A percentile compares a stretch with the other conserved stretches of the same genome.
Evolutionary conservation across 176 grass and related monocot genomes (phyloP).

Genomic region (Aegilops speltoides): DNA sequence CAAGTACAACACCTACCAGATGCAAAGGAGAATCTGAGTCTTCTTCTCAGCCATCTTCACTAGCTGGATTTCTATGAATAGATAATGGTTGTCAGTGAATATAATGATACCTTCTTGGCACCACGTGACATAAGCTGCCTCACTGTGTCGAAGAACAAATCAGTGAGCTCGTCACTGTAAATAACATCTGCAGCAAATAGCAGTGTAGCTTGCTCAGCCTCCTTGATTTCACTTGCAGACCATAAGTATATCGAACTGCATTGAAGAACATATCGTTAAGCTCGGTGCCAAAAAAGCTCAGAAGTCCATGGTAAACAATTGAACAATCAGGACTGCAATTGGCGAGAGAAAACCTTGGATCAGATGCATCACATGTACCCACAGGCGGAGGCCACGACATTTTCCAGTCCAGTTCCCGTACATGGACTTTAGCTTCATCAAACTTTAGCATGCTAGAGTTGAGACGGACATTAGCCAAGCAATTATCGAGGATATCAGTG

Average conservation of each 20-base stretch:
- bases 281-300: neutral
- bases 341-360: constrained; percentile 40
- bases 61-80: neutral
- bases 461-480: constrained; percentile 54
- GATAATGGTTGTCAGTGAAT: neutral
- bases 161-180: constrained; percentile 79
- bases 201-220: constrained; percentile 59
- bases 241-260: constrained; percentile 52
- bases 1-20: constrained; percentile 69
- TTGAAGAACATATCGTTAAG: neutral
- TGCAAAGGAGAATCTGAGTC: constrained; percentile 7
- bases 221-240: constrained; percentile 60
- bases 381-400: constrained; percentile 57
- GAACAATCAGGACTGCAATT: neutral
- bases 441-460: constrained; percentile 62
- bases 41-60: neutral
- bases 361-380: constrained; percentile 35
- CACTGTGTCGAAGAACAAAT: constrained; percentile 58
- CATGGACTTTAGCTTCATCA: constrained; percentile 50
- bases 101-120: constrained; percentile 46
- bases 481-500: constrained; percentile 64
- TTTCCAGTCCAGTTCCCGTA: constrained; percentile 84
- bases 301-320: neutral
- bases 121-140: constrained; percentile 63
- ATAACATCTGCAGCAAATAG: constrained; percentile 86